Evolutionary conservation across 495 filamentous ascomycete species (phyloP), one percentile per base, ranked within the genome.

Genomic region (Tuber indicum): DNA sequence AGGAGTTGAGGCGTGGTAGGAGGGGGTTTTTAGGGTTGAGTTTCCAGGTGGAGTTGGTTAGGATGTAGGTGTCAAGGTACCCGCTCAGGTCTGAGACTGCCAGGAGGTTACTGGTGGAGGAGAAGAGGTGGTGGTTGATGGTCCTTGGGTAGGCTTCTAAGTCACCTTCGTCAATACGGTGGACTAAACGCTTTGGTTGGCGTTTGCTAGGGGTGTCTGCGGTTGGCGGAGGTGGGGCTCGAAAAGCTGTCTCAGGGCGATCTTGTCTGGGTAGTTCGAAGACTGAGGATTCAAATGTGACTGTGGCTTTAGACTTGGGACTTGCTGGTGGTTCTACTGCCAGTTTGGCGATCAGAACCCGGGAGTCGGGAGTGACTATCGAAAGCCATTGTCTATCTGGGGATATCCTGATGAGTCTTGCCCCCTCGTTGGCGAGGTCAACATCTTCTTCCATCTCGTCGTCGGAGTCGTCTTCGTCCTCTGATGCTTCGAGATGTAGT

Each of bases 281-380:
- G 21, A 89, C 83, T 19, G 86, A 86, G 69, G 86, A 72, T 12
- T 47, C 52, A 85, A 75, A 90, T 75, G 17, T 84, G 84, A 74
- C 89, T 83, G 52, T 86, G 81, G 78, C 86, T 88, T 79, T 89
- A 88, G 91, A 70, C 85, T 87, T 74, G 84, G 85, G 83, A 88
- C 88, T 72, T 85, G 86, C 45, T 84, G 88, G 74, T 88, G 87
- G 72, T 84, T 90, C 88, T 74, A 94, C 86, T 74, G 93, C 89
- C 77, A 93, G 87, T 41, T 87, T 86, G 36, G 97, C 87, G 86
- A 97, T 97, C 88, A 94, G 97, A 87, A 98, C 96, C 81, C 94
- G 92, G 86, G 97, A 98, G 88, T 97, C 97, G 83, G 94, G 92
- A 75, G 97, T 89, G 46, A 91, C 94, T 36, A 97, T 84, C 76